Conservation (phyloP, 169 alveolate genomes). For the Eimeria maxima region DNA sequence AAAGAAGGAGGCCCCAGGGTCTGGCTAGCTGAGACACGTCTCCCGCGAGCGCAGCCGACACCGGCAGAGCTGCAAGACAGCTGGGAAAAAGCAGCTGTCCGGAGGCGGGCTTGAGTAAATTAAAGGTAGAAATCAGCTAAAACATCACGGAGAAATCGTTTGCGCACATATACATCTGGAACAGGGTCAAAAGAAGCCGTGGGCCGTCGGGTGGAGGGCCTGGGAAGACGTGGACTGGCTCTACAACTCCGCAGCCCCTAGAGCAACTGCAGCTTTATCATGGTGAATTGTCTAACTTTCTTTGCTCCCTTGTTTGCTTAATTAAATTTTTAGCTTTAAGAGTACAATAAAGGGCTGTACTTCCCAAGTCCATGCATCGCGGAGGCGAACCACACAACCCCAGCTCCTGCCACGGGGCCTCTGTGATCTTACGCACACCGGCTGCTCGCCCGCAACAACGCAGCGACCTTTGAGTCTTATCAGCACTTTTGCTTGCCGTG, state of each 20-base stretch:
- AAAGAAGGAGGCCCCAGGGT: slow-evolving; percentile 5
- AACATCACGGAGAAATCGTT: background rate
- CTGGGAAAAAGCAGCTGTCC: background rate
- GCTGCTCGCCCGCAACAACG: background rate
- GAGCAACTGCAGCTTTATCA: background rate
- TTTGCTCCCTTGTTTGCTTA: background rate
- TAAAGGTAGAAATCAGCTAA: background rate
- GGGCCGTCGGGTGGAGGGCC: slow-evolving; percentile 55
- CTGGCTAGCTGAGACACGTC: slow-evolving; percentile 77
- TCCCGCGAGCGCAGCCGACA: slow-evolving; percentile 77
- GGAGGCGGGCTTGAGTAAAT: background rate
- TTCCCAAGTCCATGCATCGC: background rate
- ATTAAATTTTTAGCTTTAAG: background rate
- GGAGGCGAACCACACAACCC: background rate
- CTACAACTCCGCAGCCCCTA: slow-evolving; percentile 37
- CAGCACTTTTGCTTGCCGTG: background rate
- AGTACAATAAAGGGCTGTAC: background rate
- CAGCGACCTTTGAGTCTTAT: background rate
- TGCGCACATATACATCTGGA: too few species aligned
- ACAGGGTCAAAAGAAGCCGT: background rate
- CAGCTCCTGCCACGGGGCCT: slow-evolving; percentile 16
- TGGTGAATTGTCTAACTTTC: background rate
- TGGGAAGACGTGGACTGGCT: slow-evolving; percentile 4
- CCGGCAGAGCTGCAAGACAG: slow-evolving; percentile 35
- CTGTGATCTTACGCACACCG: slow-evolving; percentile 17